phyloP scores from a whole-genome alignment of 164 flowering plant genomes.

The Macadamia integrifolia region DNA sequence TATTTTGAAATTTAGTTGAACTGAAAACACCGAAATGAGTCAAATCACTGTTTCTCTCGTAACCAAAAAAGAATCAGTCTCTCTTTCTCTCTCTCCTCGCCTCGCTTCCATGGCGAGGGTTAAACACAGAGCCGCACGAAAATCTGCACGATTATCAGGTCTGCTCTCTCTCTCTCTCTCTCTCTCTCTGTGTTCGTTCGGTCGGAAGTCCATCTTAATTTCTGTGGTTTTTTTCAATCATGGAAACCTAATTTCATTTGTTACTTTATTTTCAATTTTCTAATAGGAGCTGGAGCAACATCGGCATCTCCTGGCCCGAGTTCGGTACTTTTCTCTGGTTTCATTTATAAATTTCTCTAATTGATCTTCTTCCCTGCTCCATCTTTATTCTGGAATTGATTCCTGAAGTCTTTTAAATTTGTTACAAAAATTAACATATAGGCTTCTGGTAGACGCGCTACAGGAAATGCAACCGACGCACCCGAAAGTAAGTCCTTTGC shows the following conservation, averaged over 20 bases:
- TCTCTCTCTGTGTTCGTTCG: neutral
- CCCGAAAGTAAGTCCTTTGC: constrained; percentile 7
- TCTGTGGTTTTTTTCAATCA: neutral
- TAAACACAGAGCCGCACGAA: constrained; percentile 7
- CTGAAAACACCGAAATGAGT: neutral
- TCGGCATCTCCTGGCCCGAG: neutral
- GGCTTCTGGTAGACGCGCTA: neutral
- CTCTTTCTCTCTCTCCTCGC: neutral
- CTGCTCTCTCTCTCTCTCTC: neutral
- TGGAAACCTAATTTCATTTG: neutral
- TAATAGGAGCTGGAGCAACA: constrained; percentile 1
- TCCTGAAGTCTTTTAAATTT: too few species aligned
- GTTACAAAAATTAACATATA: neutral
- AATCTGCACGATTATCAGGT: neutral
- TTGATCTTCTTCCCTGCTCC: neutral
- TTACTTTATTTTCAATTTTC: neutral
- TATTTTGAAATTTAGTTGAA: neutral
- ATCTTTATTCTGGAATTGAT: neutral
- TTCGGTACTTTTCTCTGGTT: constrained; percentile 7
- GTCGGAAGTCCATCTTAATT: neutral
- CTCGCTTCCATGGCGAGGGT: constrained; percentile 7
- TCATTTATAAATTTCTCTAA: neutral
- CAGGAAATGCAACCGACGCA: neutral
- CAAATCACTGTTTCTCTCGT: neutral
- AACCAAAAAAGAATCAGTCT: too few species aligned